These are phyloP conservation scores for Cytospora chrysosperma DNA, from an alignment of 2,329 filamentous ascomycete genomes.

Conservation along the genomic window DNA sequence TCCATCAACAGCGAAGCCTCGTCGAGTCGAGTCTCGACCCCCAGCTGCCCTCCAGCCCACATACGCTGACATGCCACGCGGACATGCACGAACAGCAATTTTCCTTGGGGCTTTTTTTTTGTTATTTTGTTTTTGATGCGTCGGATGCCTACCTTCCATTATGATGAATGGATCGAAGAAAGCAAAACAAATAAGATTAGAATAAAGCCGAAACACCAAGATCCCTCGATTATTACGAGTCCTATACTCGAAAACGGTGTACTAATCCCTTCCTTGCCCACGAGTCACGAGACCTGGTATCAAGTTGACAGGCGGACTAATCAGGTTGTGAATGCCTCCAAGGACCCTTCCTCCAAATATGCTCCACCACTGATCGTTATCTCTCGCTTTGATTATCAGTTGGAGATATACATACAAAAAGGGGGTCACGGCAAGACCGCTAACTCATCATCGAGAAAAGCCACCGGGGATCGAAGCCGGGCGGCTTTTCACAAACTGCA, in stretches of 20 bases:
- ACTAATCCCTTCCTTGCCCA: neutral
- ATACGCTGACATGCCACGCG: neutral
- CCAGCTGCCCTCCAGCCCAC: neutral
- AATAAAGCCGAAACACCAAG: neutral
- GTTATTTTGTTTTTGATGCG: neutral
- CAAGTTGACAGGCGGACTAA: conserved; percentile 6
- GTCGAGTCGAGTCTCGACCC: neutral
- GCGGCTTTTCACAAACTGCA: neutral
- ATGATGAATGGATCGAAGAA: neutral
- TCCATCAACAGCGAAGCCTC: neutral
- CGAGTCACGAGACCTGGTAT: conserved; percentile 2
- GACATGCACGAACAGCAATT: neutral
- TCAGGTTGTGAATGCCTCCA: neutral
- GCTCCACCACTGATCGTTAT: conserved; percentile 11
- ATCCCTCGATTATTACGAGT: neutral
- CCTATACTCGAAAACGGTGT: neutral
- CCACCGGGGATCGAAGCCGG: conserved; percentile 8
- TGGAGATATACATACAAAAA: conserved; percentile 4
- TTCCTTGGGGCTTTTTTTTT: neutral
- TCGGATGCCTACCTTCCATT: neutral
- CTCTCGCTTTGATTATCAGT: conserved; percentile 7
- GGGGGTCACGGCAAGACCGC: neutral
- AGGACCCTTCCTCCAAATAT: neutral
- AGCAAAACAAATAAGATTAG: no score
- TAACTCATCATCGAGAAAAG: neutral